These are phyloP conservation scores for Rhizoctonia solani DNA, from an alignment of 1,284 basidiomycete genomes.

Conservation along the genomic window DNA sequence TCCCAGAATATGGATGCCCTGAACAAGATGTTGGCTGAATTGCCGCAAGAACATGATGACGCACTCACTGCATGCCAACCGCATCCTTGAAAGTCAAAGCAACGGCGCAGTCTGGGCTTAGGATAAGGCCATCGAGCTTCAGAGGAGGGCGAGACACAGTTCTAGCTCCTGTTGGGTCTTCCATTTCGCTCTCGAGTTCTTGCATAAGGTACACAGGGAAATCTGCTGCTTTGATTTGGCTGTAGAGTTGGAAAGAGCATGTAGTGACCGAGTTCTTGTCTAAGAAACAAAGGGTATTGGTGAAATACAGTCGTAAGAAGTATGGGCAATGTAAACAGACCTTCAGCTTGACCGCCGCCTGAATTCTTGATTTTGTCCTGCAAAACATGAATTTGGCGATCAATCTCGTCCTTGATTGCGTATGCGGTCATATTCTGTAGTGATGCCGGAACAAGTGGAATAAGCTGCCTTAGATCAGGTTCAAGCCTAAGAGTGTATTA, in stretches of 20 bases:
- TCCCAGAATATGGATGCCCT: slow-evolving; percentile 66
- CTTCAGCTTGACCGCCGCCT: slow-evolving; percentile 27
- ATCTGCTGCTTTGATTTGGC: slow-evolving; percentile 59
- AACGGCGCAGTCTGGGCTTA: slow-evolving; percentile 80
- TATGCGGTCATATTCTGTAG: slow-evolving; percentile 64
- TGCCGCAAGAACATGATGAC: slow-evolving; percentile 16
- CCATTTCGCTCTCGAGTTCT: slow-evolving; percentile 70
- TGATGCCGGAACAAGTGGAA: slow-evolving; percentile 61
- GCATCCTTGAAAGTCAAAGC: slow-evolving; percentile 67
- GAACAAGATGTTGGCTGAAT: slow-evolving; percentile 48
- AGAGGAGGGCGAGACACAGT: slow-evolving; percentile 61
- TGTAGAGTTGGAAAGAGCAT: slow-evolving; percentile 68
- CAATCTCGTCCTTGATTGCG: slow-evolving; percentile 68
- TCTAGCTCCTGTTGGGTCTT: slow-evolving; percentile 69
- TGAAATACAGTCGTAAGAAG: neutral
- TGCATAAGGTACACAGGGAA: slow-evolving; percentile 60
- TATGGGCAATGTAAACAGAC: neutral
- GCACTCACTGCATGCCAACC: slow-evolving; percentile 63
- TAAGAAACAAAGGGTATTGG: slow-evolving; percentile 38
- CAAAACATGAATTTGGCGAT: slow-evolving; percentile 60
- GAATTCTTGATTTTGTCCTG: slow-evolving; percentile 57
- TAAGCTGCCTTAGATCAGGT: slow-evolving; percentile 69
- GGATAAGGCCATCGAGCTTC: slow-evolving; percentile 62
- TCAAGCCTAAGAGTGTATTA: neutral
- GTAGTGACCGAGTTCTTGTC: slow-evolving; percentile 57